phyloP scores from a whole-genome alignment of 108 stramenopile genomes.

The Conticribra guillardii region DNA sequence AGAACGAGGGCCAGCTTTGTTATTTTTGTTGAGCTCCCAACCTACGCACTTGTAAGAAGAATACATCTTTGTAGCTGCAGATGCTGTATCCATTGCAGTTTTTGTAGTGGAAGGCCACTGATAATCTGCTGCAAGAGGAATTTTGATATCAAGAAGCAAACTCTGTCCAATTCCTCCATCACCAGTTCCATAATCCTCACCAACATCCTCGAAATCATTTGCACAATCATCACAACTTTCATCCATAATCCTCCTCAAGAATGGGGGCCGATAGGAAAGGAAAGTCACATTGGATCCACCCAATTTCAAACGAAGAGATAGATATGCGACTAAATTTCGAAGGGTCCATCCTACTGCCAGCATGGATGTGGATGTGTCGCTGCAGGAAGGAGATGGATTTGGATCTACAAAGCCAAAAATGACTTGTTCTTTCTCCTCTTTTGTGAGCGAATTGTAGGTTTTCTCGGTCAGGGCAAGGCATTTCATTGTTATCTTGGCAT shows the following conservation, averaged over 20 bases:
- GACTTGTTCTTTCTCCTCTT: constrained; percentile 33
- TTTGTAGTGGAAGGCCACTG: constrained; percentile 32
- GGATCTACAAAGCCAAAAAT: constrained; percentile 82
- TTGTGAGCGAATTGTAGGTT: constrained; percentile 31
- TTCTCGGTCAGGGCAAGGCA: constrained; percentile 23
- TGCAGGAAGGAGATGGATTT: constrained; percentile 13
- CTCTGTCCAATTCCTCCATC: constrained; percentile 45
- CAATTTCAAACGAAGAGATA: constrained; percentile 64
- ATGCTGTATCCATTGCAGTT: background rate
- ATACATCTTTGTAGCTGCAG: constrained; percentile 15
- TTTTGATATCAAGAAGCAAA: constrained; percentile 53
- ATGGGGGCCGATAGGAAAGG: constrained; percentile 62
- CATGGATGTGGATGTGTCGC: background rate
- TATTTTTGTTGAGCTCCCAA: constrained; percentile 82
- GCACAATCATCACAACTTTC: constrained; percentile 20
- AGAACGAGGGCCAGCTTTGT: constrained; percentile 81
- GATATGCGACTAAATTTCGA: constrained; percentile 79
- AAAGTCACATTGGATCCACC: constrained; percentile 59
- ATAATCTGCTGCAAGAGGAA: constrained; percentile 65
- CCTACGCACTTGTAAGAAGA: constrained; percentile 65
- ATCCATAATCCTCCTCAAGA: constrained; percentile 53
- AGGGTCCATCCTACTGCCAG: constrained; percentile 80
- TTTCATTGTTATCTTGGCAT: constrained; percentile 19
- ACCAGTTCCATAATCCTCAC: constrained; percentile 9
- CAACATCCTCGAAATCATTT: constrained; percentile 15